A percentile compares a stretch with the other conserved stretches of the same genome.
phyloP scores from a whole-genome alignment of 2,329 filamentous ascomycete genomes.

The Dryadomyces quercivorus region DNA sequence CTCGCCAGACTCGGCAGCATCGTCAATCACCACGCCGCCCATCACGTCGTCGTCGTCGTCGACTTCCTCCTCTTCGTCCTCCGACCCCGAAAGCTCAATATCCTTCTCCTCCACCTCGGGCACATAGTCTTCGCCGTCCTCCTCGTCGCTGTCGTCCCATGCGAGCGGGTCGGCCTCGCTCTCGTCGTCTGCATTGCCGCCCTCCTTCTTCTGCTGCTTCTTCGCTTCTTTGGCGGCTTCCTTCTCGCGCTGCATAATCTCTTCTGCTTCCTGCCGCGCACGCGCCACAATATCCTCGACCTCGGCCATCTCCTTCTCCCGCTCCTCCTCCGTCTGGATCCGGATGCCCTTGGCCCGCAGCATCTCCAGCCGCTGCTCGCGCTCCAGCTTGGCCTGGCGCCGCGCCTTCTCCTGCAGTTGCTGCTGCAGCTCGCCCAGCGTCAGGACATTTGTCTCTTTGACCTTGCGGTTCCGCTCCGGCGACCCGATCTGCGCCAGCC shows the following conservation, averaged over 20 bases:
- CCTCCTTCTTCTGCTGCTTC: slow-evolving; percentile 27
- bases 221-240: slow-evolving; percentile 56
- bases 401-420: slow-evolving; percentile 55
- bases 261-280: slow-evolving; percentile 67
- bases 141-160: slow-evolving; percentile 27
- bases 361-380: slow-evolving; percentile 63
- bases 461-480: slow-evolving; percentile 32
- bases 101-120: slow-evolving; percentile 8
- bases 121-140: slow-evolving; percentile 3
- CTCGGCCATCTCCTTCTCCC: slow-evolving; percentile 67
- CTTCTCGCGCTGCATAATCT: slow-evolving; percentile 67
- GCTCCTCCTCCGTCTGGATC: slow-evolving; percentile 76
- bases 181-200: slow-evolving; percentile 34
- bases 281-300: slow-evolving; percentile 82
- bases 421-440: slow-evolving; percentile 42
- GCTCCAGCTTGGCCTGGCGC: slow-evolving; percentile 66
- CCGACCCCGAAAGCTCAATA: slow-evolving; percentile 12
- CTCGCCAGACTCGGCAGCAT: slow-evolving; percentile 13
- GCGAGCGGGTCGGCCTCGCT: slow-evolving; percentile 23
- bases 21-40: slow-evolving; percentile 11
- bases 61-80: slow-evolving; percentile 7
- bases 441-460: slow-evolving; percentile 19
- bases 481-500: slow-evolving; percentile 59
- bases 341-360: slow-evolving; percentile 69
- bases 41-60: slow-evolving; percentile 17